Base-by-base conservation (phyloP, 2,329 filamentous ascomycete genomes). In the Cordyceps fumosorosea region DNA sequence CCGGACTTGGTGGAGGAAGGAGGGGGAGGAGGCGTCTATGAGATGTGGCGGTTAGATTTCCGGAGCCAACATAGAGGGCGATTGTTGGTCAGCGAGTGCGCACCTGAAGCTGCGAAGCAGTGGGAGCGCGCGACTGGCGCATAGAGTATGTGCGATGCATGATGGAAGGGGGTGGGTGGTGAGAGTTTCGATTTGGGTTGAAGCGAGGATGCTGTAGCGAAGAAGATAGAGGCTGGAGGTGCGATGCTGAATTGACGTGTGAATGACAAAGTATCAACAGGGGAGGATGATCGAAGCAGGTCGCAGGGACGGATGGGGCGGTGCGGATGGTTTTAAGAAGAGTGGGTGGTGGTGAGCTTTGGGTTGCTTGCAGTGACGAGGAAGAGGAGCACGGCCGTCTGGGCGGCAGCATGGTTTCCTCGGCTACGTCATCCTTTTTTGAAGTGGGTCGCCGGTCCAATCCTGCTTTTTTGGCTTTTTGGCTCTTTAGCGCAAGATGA, bases 61-160 rank as follows among this genome's bases (percentile, higher is more conserved):
- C 18, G 50, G 50, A n/a, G 26, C 56, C 55, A 26, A 54, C 58
- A 34, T 20, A 26, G 26, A 24, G 22, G 37, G 16, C 45, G 24
- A 37, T n/a, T 55, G 40, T n/a, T 29, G 14, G 16, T 42, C 18
- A n/a, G 8, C 52, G 16, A 34, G 10, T 14, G 64, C 76, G 65
- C 72, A 85, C 83, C 75, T 86, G 83, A 52, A 86, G 80, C 73
- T 86, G 83, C 73, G 92, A 96, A 73, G 95, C 95, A 68, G 95
- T 99, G 55, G 95, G 95, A 77, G 91, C 91, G 84, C 95, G 89
- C 78, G 90, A 89, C 79, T 96, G 90, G 88, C 95, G 93, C 95
- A 97, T 96, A 71, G 92, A 96, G 77, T 98, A 99, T 68, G 95
- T 97, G 77, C 93, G 92, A 85, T 99, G 95, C 93, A 99, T 99